Percentiles rank a stretch among this genome's conserved stretches.
Conservation (phyloP, 1,284 basidiomycete species). For the Coniferiporia weirii region DNA sequence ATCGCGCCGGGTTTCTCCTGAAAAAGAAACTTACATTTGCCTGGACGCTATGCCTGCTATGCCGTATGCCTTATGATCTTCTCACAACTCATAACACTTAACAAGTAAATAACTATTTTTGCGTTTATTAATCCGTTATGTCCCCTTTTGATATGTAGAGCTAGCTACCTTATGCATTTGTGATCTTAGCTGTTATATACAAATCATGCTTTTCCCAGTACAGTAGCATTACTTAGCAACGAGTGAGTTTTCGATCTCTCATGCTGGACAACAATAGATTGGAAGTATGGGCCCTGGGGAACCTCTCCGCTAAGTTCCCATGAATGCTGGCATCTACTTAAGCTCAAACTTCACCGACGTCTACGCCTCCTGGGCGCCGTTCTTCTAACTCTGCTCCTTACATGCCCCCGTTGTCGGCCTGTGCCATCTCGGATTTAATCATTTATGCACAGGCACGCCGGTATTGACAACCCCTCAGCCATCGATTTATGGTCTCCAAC, state of each 20-base stretch:
- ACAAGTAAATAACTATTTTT: neutral
- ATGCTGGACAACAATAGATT: no score
- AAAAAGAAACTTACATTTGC: neutral
- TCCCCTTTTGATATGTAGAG: neutral
- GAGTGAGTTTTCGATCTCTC: no score
- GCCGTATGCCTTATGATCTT: conserved; percentile 3
- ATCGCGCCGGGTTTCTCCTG: neutral
- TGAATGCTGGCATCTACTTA: neutral
- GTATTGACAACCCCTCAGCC: neutral
- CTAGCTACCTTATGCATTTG: neutral
- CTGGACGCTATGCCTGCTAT: neutral
- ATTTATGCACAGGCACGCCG: neutral
- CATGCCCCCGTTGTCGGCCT: neutral
- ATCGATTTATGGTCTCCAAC: neutral
- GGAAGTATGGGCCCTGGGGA: no score
- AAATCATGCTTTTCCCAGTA: no score
- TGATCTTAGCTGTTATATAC: neutral
- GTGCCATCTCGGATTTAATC: neutral
- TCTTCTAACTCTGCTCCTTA: neutral
- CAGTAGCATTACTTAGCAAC: no score
- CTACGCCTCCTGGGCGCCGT: neutral
- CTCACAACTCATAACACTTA: neutral
- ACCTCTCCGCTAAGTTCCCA: no score
- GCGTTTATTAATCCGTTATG: neutral
- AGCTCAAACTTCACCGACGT: neutral